Evolutionary conservation across 768 basidiomycete species (phyloP), one percentile per base, ranked within the genome.

Genomic region (Favolaschia claudopus): DNA sequence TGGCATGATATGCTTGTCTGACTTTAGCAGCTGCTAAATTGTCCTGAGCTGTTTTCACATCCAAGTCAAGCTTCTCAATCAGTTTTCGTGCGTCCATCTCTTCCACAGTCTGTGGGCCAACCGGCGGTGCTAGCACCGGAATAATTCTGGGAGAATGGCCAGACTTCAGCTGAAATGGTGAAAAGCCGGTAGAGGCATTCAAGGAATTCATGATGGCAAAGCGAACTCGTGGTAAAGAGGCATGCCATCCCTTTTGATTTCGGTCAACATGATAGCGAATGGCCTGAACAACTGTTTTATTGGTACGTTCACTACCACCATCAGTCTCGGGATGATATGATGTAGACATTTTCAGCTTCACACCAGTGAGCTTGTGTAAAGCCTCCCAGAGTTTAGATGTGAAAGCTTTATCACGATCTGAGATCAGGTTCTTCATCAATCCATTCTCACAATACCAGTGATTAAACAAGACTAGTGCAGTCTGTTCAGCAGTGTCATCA

Each of bases 241-340:
- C 15, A 0, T 62, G 50, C 72, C 72, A 74, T 9, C 58, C 67
- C 5, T 47, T 54, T 36, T 72, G 70, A 20, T 69, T 64, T 5
- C 47, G 38, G 5, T 55, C 55, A 0, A 70, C 63, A 43, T 51
- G 62, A 43, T 64, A 74, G 2, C 72, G 46, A 0, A 77, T 19
- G 7, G 40, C 29, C 42, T 76, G 76, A 31, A 67, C 70, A 1
- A 76, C 56, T 0, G 70, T 77, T 34, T 73, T 72, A 43, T 77
- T 77, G 0, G 70, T 69, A 0, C 62, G 53, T 61, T 80, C 71
- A 14, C 69, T 74, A 0, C 62, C 33, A 0, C 79, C 76, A 60
- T 79, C 72, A 0, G 72, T 75, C 48, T 80, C 67, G 0, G 75
- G 77, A 34, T 80, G 79, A 34, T 67, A 79, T 0, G 74, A 58